Evolutionary conservation across 2,329 filamentous ascomycete genomes (phyloP), one percentile per base, ranked within the genome.

Genomic region (Trichophyton schoenleinii): DNA sequence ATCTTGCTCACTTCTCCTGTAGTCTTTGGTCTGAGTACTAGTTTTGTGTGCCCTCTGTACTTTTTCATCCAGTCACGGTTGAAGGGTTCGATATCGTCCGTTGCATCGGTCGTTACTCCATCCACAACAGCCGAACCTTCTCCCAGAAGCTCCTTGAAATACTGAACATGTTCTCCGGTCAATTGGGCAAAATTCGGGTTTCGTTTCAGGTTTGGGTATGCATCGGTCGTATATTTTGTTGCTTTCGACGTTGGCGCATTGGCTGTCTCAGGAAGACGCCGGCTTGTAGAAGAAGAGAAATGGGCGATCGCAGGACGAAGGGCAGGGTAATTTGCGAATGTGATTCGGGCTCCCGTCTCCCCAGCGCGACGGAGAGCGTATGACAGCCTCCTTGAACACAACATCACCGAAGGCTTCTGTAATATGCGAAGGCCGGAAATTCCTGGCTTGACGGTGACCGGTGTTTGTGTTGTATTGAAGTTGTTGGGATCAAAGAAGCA

Each of bases 41-140:
- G 79, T 70, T 86, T 85, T 64, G 89, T 85, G 75, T 96, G 91
- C 34, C 94, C 95, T 64, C 89, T 86, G 78, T 96, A 99, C 77
- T 99, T 99, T 75, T 89, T 87, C 91, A 99, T 96, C 94, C 95
- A 99, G 77, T 99, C 94, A 71, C 86, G 85, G 75, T 99, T 99
- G 81, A 91, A 99, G 6, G 88, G 83, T 72, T 94, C 89, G 66
- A 97, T 81, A 71, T 97, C 94, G 68, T 89, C 88, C 1, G 80
- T 77, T 13, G 85, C 85, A 73, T 91, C 84, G 67, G 83, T 75
- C 2, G 85, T 89, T 60, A 96, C 81, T 58, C 89, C 89, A 71
- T 96, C 91, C 64, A 97, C 83, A 59, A 96, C 80, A 1, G 90
- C 91, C 41, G 87, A 88, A 41, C 87, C 84, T 57, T 83, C 81